Conservation (phyloP, 2,329 filamentous ascomycete species). For the Pseudogymnoascus sp. region DNA sequence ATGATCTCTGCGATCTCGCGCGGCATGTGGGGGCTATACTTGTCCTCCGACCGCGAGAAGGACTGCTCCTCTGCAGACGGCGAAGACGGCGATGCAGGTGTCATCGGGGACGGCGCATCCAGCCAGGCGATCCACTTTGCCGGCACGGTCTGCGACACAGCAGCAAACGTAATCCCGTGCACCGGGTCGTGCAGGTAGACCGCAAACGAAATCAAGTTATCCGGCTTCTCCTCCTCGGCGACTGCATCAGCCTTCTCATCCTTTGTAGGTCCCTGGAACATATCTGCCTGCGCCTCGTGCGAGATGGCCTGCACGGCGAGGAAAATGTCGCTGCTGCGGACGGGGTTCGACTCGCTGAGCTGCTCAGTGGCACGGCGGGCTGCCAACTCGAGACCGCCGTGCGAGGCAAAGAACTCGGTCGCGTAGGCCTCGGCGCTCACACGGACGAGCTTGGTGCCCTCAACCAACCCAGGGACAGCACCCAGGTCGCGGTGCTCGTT, state of each 20-base stretch:
- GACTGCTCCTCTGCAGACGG: slow-evolving; percentile 21
- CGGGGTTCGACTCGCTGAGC: slow-evolving; percentile 76
- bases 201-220: slow-evolving; percentile 63
- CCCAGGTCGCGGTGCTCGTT: slow-evolving; percentile 66
- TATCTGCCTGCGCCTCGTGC: slow-evolving; percentile 50
- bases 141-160: slow-evolving; percentile 75
- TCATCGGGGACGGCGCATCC: slow-evolving; percentile 58
- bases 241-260: slow-evolving; percentile 46
- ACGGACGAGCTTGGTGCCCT: slow-evolving; percentile 84
- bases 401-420: slow-evolving; percentile 68
- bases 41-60: slow-evolving; percentile 38
- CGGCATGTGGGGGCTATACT: slow-evolving; percentile 47
- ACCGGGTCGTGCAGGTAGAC: slow-evolving; percentile 80
- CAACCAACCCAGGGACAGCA: slow-evolving; percentile 67
- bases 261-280: slow-evolving; percentile 57
- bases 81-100: slow-evolving; percentile 34
- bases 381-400: slow-evolving; percentile 72
- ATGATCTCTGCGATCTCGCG: slow-evolving; percentile 85
- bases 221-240: slow-evolving; percentile 40
- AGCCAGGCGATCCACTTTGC: slow-evolving; percentile 86
- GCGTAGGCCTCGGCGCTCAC: slow-evolving; percentile 85
- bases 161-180: slow-evolving; percentile 79
- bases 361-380: slow-evolving; percentile 71
- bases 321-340: slow-evolving; percentile 90
- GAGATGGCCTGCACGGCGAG: slow-evolving; percentile 84